Percentiles rank a stretch among this genome's conserved stretches.
These are phyloP conservation scores for Serpula lacrymans DNA, from an alignment of 768 basidiomycete species.

Conservation along the genomic window DNA sequence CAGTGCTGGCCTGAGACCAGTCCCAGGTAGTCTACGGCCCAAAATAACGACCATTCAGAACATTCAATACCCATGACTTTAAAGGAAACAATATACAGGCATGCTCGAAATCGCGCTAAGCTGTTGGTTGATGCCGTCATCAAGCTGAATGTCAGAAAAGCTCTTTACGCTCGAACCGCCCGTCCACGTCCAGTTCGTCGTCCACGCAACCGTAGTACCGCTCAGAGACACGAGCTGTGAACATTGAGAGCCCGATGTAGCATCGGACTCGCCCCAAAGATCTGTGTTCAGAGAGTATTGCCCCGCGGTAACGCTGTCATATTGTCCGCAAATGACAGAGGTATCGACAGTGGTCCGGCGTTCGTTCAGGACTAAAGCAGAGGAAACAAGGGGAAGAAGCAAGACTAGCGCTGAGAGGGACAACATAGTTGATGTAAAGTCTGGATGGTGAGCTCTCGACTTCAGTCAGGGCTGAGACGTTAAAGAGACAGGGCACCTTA, in stretches of 20 bases:
- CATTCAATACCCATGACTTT: background rate
- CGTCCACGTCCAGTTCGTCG: slow-evolving; percentile 49
- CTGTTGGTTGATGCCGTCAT: slow-evolving; percentile 48
- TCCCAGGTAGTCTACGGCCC: slow-evolving; percentile 45
- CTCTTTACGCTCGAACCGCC: slow-evolving; percentile 57
- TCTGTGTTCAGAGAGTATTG: slow-evolving; percentile 49
- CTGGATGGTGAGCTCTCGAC: too few species aligned
- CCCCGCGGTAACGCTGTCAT: slow-evolving; percentile 43
- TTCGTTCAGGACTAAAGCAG: slow-evolving; percentile 8
- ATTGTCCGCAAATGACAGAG: slow-evolving; percentile 41
- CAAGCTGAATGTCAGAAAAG: slow-evolving; percentile 54
- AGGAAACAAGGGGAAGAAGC: slow-evolving; percentile 17
- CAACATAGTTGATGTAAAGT: background rate
- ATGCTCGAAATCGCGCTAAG: slow-evolving; percentile 53
- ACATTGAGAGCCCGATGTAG: slow-evolving; percentile 50
- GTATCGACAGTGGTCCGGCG: slow-evolving; percentile 16
- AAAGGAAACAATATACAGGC: slow-evolving; percentile 42
- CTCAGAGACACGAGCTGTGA: slow-evolving; percentile 41
- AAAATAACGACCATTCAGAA: background rate
- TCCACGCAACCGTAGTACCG: slow-evolving; percentile 46
- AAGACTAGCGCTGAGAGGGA: background rate
- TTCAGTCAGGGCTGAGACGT: background rate
- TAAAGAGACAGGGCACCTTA: background rate
- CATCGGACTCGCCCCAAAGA: slow-evolving; percentile 39
- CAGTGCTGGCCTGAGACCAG: slow-evolving; percentile 47